A percentile compares a stretch with the other conserved stretches of the same genome.
phyloP scores from a whole-genome alignment of 1,284 basidiomycete genomes.

The Leccinum insigne region DNA sequence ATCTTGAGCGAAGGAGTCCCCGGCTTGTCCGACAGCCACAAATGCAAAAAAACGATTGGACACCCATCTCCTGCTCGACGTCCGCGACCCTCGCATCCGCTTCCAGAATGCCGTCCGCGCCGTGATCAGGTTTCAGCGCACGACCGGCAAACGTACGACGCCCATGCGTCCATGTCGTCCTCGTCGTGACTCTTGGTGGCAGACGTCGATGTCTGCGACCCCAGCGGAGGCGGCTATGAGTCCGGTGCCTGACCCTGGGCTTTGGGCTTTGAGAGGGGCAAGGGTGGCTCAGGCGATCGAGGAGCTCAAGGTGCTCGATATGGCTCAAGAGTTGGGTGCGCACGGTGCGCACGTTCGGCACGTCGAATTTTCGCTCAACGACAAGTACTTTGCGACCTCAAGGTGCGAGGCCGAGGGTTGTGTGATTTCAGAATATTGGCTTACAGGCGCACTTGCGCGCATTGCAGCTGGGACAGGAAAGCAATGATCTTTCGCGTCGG shows the following conservation, averaged over 20 bases:
- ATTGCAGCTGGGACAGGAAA: constrained; percentile 71
- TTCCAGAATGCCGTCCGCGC: constrained; percentile 34
- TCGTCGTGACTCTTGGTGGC: constrained; percentile 32
- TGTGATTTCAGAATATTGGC: neutral
- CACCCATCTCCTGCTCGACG: constrained; percentile 25
- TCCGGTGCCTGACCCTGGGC: constrained; percentile 41
- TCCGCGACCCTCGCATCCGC: constrained; percentile 27
- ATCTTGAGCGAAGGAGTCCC: constrained; percentile 8
- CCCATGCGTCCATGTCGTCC: constrained; percentile 18
- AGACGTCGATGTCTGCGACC: constrained; percentile 16
- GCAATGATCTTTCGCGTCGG: constrained; percentile 38
- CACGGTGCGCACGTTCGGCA: constrained; percentile 38
- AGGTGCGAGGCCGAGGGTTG: constrained; percentile 22
- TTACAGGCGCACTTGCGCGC: neutral
- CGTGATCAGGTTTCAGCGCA: constrained; percentile 32
- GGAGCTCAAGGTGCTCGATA: constrained; percentile 52
- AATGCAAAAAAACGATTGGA: constrained; percentile 2
- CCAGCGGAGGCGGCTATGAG: constrained; percentile 23
- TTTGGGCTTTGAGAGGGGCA: constrained; percentile 43
- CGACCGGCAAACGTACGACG: constrained; percentile 25
- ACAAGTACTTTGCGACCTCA: constrained; percentile 38
- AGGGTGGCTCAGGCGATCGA: constrained; percentile 57
- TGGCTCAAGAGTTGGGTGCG: constrained; percentile 49
- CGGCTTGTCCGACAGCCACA: neutral
- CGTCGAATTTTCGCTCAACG: constrained; percentile 39